A percentile compares a stretch with the other conserved stretches of the same genome.
Conservation (phyloP, 169 alveolate species). For the Eimeria maxima region DNA sequence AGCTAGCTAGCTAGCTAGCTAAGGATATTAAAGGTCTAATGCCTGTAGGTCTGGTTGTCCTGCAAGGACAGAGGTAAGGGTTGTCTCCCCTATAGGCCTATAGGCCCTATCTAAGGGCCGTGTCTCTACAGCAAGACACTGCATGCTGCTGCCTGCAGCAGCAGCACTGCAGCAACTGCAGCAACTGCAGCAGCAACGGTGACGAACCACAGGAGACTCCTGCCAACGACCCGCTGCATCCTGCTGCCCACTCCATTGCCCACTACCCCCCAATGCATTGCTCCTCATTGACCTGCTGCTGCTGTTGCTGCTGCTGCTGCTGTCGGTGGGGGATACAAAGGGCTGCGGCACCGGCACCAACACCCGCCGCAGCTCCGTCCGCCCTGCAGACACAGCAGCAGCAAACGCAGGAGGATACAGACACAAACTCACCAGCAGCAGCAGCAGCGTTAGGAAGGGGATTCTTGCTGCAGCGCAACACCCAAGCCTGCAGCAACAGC, state of each 20-base stretch:
- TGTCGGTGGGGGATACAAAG: background rate
- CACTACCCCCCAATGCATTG: background rate
- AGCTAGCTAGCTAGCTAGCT: conserved; percentile 6
- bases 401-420: background rate
- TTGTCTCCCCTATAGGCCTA: background rate
- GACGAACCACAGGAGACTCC: background rate
- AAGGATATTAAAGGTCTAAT: background rate
- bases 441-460: background rate
- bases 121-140: background rate
- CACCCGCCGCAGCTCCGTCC: background rate
- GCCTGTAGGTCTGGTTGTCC: background rate
- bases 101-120: background rate
- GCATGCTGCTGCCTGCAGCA: background rate
- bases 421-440: background rate
- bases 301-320: background rate
- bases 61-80: background rate
- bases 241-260: background rate
- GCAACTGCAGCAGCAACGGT: background rate
- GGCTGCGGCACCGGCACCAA: conserved; percentile 3
- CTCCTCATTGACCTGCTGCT: background rate
- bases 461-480: background rate
- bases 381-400: background rate
- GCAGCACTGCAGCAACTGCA: background rate
- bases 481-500: background rate
- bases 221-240: background rate